Evolutionary conservation across 1,284 basidiomycete species (phyloP).

Genomic region (Rhodotorula glutinis): DNA sequence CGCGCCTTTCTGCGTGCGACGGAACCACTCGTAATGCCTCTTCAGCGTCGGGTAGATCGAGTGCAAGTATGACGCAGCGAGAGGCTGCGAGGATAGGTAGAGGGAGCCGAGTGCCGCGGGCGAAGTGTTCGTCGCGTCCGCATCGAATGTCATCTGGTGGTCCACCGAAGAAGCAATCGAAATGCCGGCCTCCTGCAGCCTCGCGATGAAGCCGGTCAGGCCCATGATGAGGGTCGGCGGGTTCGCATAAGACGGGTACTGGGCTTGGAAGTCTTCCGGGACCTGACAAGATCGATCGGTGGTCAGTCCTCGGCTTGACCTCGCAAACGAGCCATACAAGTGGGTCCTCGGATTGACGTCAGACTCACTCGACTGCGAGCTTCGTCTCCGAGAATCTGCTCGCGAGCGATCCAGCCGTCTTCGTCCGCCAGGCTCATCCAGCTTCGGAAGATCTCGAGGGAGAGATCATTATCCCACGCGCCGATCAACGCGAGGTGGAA

Average conservation of each 20-base stretch:
- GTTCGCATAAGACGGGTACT: slow-evolving; percentile 89
- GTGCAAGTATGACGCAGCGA: slow-evolving; percentile 65
- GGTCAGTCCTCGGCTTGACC: no score
- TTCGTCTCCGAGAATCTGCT: slow-evolving; percentile 93
- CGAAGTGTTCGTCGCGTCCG: neutral
- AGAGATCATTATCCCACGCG: slow-evolving; percentile 85
- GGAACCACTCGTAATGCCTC: slow-evolving; percentile 93
- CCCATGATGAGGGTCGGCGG: slow-evolving; percentile 90
- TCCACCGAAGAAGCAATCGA: slow-evolving; percentile 4
- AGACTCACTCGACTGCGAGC: slow-evolving; percentile 72
- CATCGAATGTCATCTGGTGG: neutral
- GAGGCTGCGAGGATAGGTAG: slow-evolving; percentile 59
- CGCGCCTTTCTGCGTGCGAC: slow-evolving; percentile 84
- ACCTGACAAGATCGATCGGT: slow-evolving; percentile 56
- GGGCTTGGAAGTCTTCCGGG: slow-evolving; percentile 81
- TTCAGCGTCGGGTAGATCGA: slow-evolving; percentile 79
- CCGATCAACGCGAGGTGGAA: slow-evolving; percentile 89
- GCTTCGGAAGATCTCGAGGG: slow-evolving; percentile 79
- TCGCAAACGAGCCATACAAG: no score
- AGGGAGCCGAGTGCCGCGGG: slow-evolving; percentile 35
- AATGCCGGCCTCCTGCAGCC: slow-evolving; percentile 55
- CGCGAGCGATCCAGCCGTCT: slow-evolving; percentile 89
- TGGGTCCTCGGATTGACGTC: neutral
- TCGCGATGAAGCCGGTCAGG: slow-evolving; percentile 77
- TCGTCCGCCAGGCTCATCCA: slow-evolving; percentile 89